Percentiles rank a stretch among this genome's conserved stretches.
These are phyloP conservation scores for Fusarium oxysporum DNA, from an alignment of 2,329 filamentous ascomycete species.

Conservation along the genomic window DNA sequence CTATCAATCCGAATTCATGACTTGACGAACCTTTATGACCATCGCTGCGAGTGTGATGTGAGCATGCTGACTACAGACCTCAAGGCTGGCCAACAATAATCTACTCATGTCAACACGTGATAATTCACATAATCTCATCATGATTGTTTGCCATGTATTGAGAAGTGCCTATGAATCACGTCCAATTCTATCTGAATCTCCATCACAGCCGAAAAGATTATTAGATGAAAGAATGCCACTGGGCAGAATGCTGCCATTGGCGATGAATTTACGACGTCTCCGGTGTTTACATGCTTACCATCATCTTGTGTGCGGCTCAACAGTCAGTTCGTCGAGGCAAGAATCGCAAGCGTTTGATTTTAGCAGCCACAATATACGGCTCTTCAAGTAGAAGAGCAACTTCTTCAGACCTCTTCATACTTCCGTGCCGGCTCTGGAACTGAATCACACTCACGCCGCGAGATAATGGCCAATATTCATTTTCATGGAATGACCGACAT, in stretches of 20 bases:
- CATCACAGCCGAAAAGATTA: neutral
- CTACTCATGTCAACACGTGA: neutral
- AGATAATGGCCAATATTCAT: neutral
- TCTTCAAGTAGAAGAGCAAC: neutral
- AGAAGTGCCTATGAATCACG: neutral
- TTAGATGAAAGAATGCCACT: neutral
- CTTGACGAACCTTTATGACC: neutral
- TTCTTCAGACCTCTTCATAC: neutral
- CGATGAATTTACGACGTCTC: neutral
- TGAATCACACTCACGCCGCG: no score
- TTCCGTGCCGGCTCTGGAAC: no score
- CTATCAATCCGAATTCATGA: constrained; percentile 24
- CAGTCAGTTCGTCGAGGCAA: no score
- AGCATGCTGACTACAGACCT: neutral
- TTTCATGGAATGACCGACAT: neutral
- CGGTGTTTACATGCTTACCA: no score
- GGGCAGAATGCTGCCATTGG: neutral
- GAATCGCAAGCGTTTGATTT: neutral
- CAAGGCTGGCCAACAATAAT: neutral
- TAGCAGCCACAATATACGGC: neutral
- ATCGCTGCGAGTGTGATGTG: neutral
- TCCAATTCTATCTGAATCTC: neutral
- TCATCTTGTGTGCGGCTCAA: no score
- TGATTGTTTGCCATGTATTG: neutral
- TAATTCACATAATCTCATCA: neutral